Evolutionary conservation across 768 basidiomycete species (phyloP), one percentile per base, ranked within the genome.

Genomic region (Suillus subluteus): DNA sequence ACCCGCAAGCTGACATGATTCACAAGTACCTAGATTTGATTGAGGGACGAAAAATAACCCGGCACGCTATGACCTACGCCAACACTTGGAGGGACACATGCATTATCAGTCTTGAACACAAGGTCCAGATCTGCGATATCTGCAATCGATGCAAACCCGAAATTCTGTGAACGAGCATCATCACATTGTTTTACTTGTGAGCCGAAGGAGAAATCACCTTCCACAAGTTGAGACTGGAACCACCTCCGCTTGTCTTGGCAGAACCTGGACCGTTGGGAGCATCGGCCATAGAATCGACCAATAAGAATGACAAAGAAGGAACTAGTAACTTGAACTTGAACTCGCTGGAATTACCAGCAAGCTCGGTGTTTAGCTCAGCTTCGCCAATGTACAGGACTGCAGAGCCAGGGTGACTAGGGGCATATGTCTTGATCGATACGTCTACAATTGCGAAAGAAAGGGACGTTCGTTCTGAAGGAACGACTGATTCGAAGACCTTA

Each of bases 401-500:
- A 3, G 88, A 86, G 21, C 95, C 93, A 2, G 84, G 81, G 70
- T 90, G 79, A 0, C 74, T 84, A 1, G 86, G 85, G 1, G 90
- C 85, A 26, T 86, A 79, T 1, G 86, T 66, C 61, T 88, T 87
- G 13, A 93, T 71, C 0, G 93, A 91, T 12, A 88, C 85, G 71
- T 96, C 91, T 21, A 80, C 66, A 26, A 95, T 72, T 68, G 83
- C 86, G 41, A 96, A 67, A n/a, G 83, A 80, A 32, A 98, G 78
- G 13, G 82, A 81, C 7, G 95, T 98, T 52, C 91, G 80, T 74
- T 99, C 98, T 64, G 85, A 95, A 1, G 98, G 98, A 18, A 95
- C 87, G 15, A 98, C 95, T 30, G 94, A 86, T 76, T 96, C 96
- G 73, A 99, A 99, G 1, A 92, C 91, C 95, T 88, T 67, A 7